Evolutionary conservation across 768 basidiomycete genomes (phyloP), one percentile per base, ranked within the genome.

Genomic region (Rhodocollybia butyracea): DNA sequence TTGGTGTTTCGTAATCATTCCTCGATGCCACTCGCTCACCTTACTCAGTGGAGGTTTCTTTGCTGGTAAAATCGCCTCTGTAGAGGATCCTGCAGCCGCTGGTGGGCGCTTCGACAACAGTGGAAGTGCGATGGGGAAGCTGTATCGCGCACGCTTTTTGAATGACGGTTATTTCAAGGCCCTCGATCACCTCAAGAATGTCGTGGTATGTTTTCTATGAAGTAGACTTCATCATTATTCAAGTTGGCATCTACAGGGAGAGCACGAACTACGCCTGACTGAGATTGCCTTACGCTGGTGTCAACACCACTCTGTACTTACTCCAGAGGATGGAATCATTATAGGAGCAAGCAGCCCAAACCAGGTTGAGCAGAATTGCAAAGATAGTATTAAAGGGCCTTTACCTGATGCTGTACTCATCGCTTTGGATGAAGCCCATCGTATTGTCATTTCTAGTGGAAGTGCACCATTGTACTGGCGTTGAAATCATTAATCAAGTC

Each of bases 211-310:
- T 61, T 34, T 15, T 21, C 1, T 40, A 39, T 3, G 46, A 26
- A 15, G n/a, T 15, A 24, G 17, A 12, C 5, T 19, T 32, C 36
- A 56, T 47, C 15, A 27, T 34, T 26, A 31, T 46, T 46, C 19
- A 19, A 47, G 34, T 32, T 19, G 24, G 3, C 22, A 26, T 34
- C 2, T 24, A 38, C 19, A 77, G 76, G 71, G 66, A 32, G 74
- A 75, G 54, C 72, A 81, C 51, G 50, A 64, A 38, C 61, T 82
- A 3, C 68, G 71, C 3, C 66, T 79, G n/a, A 74, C 74, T 4
- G 79, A 81, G 64, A 73, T 81, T 15, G 79, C 78, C 1, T 65
- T 80, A 55, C 67, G 81, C 17, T 83, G 81, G 81, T 70, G 73
- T 58, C 77, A 81, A 61, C 73, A 82, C 51, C 80, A 82, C 56